Base-by-base conservation (phyloP, 106 monocot species). In the Phalaenopsis equestris region DNA sequence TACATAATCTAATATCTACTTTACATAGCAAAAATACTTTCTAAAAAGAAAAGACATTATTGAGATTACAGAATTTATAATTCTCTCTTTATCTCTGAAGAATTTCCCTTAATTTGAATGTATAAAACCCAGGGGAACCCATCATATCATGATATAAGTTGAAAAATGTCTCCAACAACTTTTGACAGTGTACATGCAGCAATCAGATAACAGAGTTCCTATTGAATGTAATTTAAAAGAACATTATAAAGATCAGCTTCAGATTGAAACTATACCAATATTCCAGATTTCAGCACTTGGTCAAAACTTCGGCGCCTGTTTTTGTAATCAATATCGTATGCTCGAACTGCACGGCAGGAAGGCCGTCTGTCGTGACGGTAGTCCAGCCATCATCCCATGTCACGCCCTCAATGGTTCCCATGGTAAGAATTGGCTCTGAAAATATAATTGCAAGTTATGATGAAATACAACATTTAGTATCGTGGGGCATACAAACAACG, bases 321-420 rank as follows among this genome's bases (percentile, higher is more conserved):
- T 80, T 86, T 2, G 93, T 94, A 57, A 94, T 88, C 19, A 94
- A 75, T 56, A 94, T 77, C 6, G 91, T 94, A 75, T 94, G 91
- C 80, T 94, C 91, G 79, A 91, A 89, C 57, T 94, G 91, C 23
- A 84, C 93, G 16, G 91, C 91, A 17, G 76, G 78, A 79, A 91
- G 83, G 36, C 93, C 93, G 74, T 94, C 93, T 38, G 87, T 87
- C 2, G 93, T 91, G 38, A 91, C 77, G 47, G 84, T 79, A 30
- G 91, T 91, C 93, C 93, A 94, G 39, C 91, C 89, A 82, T 91
- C 91, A 78, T 89, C 87, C 91, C 93, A 91, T 41, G 89, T 88
- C 55, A 91, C 77, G 55, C 87, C 86, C 37, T 89, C 86, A 18
- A 79, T 91, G 75, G 86, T 89, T 75, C 87, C 91, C 91, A 91